Conservation (phyloP, 768 basidiomycete species). For the Pleurotus platypus region DNA sequence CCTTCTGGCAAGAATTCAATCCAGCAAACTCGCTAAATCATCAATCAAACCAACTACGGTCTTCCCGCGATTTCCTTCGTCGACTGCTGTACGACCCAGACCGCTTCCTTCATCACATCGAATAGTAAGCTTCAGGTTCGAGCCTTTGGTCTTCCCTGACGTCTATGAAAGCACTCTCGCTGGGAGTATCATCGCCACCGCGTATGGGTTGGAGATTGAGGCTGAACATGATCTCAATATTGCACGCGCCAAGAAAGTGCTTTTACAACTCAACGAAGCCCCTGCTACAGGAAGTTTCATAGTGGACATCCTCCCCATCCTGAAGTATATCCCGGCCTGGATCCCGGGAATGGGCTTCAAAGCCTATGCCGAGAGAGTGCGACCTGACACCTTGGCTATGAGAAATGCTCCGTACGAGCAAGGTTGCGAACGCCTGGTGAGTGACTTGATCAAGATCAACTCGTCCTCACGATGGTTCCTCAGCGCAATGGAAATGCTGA, state of each 20-base stretch:
- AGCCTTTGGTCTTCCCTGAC: not conserved
- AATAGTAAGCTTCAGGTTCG: slow-evolving; percentile 29
- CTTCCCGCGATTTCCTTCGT: slow-evolving; percentile 26
- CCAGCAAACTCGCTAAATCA: slow-evolving; percentile 24
- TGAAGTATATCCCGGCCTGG: slow-evolving; percentile 33
- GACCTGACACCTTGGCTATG: not conserved
- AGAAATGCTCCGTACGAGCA: slow-evolving; percentile 11
- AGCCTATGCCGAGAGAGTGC: slow-evolving; percentile 19
- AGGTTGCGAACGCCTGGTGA: slow-evolving; percentile 20
- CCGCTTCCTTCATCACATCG: slow-evolving; percentile 28
- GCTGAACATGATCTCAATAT: slow-evolving; percentile 32
- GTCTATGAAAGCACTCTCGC: not conserved
- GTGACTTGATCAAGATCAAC: not conserved
- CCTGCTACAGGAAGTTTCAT: slow-evolving; percentile 26
- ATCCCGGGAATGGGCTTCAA: slow-evolving; percentile 33
- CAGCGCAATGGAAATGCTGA: not conserved
- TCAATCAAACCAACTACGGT: slow-evolving; percentile 23
- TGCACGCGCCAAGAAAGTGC: slow-evolving; percentile 22
- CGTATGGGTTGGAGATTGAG: slow-evolving; percentile 29
- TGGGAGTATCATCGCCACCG: slow-evolving; percentile 25
- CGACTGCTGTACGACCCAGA: slow-evolving; percentile 30
- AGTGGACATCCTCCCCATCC: slow-evolving; percentile 25
- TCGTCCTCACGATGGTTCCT: too few relatives aligned
- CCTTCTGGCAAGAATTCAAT: slow-evolving; percentile 39
- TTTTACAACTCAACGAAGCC: slow-evolving; percentile 22